Percentiles rank a stretch among this genome's conserved stretches.
These are phyloP conservation scores for Thielaviopsis ethacetica DNA, from an alignment of 2,329 filamentous ascomycete species.

Conservation along the genomic window DNA sequence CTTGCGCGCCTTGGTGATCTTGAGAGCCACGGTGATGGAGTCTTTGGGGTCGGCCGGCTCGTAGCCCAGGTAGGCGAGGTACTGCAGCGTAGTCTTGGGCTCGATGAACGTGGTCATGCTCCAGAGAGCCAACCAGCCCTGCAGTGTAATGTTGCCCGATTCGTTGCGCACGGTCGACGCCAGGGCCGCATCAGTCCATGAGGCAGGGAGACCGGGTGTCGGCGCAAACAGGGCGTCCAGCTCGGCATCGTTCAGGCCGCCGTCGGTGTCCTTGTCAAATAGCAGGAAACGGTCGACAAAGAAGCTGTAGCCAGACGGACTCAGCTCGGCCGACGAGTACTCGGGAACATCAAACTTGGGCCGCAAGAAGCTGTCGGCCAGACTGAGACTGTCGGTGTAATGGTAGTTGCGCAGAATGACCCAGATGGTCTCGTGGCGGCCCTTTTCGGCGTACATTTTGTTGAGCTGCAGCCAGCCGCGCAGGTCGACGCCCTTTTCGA, in stretches of 20 bases:
- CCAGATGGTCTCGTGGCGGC: constrained; percentile 96
- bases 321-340: constrained; percentile 82
- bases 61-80: constrained; percentile 90
- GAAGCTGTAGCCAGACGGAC: constrained; percentile 87
- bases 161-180: constrained; percentile 91
- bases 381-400: constrained; percentile 85
- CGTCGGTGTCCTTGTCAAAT: constrained; percentile 95
- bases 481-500: constrained; percentile 60
- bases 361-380: constrained; percentile 81
- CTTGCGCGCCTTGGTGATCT: constrained; percentile 84
- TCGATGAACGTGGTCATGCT: constrained; percentile 98
- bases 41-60: constrained; percentile 64
- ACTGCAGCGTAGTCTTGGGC: constrained; percentile 86
- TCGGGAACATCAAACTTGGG: constrained; percentile 91
- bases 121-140: constrained; percentile 98
- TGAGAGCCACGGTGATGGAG: constrained; percentile 67
- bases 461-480: constrained; percentile 79
- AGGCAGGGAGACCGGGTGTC: constrained; percentile 72
- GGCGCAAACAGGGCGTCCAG: constrained; percentile 78
- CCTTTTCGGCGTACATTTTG: constrained; percentile 93
- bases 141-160: constrained; percentile 83
- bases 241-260: constrained; percentile 75
- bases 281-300: constrained; percentile 92
- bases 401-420: constrained; percentile 88
- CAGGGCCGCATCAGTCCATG: constrained; percentile 79